Evolutionary conservation across 108 stramenopile species (phyloP).

Genomic region (Stephanodiscus triporus): DNA sequence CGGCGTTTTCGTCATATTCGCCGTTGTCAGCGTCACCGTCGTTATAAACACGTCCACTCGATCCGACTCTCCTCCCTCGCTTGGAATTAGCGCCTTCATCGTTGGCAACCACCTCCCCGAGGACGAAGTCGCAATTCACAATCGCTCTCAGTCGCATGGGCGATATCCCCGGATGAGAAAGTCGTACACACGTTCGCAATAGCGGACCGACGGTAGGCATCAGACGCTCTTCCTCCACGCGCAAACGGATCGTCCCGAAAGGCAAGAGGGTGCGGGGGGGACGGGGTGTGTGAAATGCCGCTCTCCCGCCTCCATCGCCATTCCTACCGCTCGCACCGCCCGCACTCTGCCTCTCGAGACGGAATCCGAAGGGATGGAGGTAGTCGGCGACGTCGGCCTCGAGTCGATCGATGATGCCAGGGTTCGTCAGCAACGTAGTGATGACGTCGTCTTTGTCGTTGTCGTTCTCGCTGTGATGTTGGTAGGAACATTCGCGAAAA

Average conservation of each 20-base stretch:
- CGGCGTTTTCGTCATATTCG: neutral
- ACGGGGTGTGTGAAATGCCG: neutral
- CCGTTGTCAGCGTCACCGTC: neutral
- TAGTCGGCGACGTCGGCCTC: conserved; percentile 39
- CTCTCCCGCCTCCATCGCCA: neutral
- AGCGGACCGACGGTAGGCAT: conserved; percentile 46
- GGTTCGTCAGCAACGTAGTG: conserved; percentile 41
- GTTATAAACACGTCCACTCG: neutral
- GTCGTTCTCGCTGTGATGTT: no score
- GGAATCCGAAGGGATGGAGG: conserved; percentile 35
- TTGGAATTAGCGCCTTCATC: conserved; percentile 5
- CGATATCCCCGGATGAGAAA: conserved; percentile 13
- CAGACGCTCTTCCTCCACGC: conserved; percentile 27
- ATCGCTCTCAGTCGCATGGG: conserved; percentile 40
- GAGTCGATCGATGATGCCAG: conserved; percentile 47
- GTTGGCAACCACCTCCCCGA: conserved; percentile 9
- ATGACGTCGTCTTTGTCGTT: neutral
- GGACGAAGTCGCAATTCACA: conserved; percentile 31
- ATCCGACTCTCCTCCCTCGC: neutral
- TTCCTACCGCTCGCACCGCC: neutral
- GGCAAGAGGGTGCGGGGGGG: neutral
- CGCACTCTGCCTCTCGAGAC: neutral
- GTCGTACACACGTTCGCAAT: conserved; percentile 39
- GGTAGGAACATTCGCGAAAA: no score
- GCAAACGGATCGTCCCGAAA: conserved; percentile 9